Base-by-base conservation (phyloP, 2,329 filamentous ascomycete genomes). In the Penicillium brevicompactum region DNA sequence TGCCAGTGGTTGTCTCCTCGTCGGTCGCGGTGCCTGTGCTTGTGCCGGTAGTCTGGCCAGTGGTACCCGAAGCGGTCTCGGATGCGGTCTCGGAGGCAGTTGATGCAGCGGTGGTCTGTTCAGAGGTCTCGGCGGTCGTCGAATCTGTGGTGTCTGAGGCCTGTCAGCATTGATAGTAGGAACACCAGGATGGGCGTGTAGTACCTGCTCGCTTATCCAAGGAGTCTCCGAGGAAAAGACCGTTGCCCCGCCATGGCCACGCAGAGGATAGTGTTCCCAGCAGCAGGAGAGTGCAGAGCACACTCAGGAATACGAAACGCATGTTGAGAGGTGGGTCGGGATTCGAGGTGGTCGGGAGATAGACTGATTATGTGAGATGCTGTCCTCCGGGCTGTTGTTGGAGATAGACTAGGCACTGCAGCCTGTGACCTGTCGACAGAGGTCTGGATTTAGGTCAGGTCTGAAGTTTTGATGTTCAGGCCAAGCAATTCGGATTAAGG, bases 221-320 rank as follows among this genome's bases (percentile, higher is more conserved):
- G 50, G 48, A 67, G 32, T 34, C 59, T 43, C 64, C 60, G 24
- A 57, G 13, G 6, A 64, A 16, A 41, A 53, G 42, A 10, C 63
- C 67, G 27, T 58, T 47, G 9, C 46, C 46, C 8, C 51, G 49
- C 60, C 66, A 67, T 49, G 69, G 59, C 65, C 67, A 71, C 38
- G 71, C 70, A 21, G 66, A 65, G 41, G 67, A 65, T 14, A 71
- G 51, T 10, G 67, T 66, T 8, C 67, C 66, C 45, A 75, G 55
- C 50, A 74, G 47, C 30, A 73, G 53, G 27, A 75, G 54, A 37
- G 70, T 65, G 55, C 68, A 71, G 37, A 76, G 53, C 43, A 76
- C 30, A 27, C 63, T 67, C 48, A 73, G 53, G 34, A 72, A 58
- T 37, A 67, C 54, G 41, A 63, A 66, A 55, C 71, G 71, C 74